Conservation (phyloP, 169 alveolate genomes). For the Eimeria acervulina region DNA sequence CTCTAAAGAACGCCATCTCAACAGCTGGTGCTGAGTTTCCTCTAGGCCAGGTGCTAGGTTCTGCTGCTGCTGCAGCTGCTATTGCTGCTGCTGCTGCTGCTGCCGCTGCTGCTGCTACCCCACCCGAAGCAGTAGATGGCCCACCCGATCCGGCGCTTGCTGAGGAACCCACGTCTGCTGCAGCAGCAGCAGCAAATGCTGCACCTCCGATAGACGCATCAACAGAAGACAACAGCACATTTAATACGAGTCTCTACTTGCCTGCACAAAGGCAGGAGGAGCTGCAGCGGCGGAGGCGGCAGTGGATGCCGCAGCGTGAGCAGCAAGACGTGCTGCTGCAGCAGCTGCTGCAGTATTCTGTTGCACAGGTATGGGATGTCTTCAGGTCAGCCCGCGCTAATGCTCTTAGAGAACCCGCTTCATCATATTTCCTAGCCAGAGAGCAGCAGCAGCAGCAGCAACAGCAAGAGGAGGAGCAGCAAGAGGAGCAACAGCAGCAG, state of each 20-base stretch:
- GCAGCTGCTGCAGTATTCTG: conserved; percentile 41
- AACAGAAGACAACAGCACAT: conserved; percentile 7
- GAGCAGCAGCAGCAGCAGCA: conserved; percentile 5
- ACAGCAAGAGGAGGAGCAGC: neutral
- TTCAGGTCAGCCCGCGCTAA: neutral
- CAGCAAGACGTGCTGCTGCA: too few relatives aligned
- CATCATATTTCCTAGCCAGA: neutral
- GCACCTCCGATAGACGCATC: neutral
- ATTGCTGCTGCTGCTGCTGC: conserved; percentile 10
- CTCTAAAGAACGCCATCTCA: neutral
- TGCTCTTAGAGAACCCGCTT: neutral
- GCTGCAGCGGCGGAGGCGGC: neutral
- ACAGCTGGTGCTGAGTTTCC: neutral
- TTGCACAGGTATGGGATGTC: conserved; percentile 21
- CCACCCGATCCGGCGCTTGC: neutral
- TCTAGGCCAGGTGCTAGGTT: too few relatives aligned
- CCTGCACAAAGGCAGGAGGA: neutral
- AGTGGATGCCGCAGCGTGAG: neutral
- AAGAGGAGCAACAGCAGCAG: neutral
- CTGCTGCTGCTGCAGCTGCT: neutral
- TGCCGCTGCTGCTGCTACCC: neutral
- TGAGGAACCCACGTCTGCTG: neutral
- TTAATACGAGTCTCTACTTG: neutral
- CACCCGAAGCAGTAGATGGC: neutral
- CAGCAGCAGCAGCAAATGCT: too few relatives aligned